Percentiles rank a stretch among this genome's conserved stretches.
phyloP scores from a whole-genome alignment of 169 alveolate genomes.

The Eimeria acervulina region DNA sequence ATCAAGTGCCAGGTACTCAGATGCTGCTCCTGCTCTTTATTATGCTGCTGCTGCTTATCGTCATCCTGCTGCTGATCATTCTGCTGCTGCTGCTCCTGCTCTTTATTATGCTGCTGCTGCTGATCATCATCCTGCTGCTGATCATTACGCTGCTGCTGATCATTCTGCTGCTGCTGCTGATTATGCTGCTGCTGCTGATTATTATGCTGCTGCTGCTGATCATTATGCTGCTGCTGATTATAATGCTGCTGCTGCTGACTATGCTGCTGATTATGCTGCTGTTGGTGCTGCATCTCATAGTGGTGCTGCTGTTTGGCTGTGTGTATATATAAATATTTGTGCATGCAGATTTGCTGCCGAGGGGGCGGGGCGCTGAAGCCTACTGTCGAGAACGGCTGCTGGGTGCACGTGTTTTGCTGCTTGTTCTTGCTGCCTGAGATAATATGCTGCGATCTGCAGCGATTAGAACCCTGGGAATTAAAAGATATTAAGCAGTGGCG shows the following conservation, averaged over 20 bases:
- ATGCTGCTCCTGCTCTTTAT: not conserved
- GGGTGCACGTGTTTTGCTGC: constrained; percentile 84
- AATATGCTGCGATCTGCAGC: constrained; percentile 73
- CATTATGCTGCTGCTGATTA: not conserved
- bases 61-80: not conserved
- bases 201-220: not conserved
- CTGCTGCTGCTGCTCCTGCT: not conserved
- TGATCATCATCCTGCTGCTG: not conserved
- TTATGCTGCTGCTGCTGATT: not conserved
- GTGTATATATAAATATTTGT: not conserved
- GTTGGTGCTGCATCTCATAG: not conserved
- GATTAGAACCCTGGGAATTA: constrained; percentile 85
- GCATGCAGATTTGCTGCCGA: constrained; percentile 85
- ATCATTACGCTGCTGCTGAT: not conserved
- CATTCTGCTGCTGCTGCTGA: no score
- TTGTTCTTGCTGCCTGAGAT: constrained; percentile 85
- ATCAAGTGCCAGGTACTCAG: constrained; percentile 81
- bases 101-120: no score
- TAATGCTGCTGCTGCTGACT: not conserved
- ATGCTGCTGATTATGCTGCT: not conserved
- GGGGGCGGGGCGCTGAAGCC: constrained; percentile 90
- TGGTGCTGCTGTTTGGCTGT: no score
- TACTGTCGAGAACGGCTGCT: constrained; percentile 85
- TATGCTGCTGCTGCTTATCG: not conserved
- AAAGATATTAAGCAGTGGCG: constrained; percentile 52